Evolutionary conservation across 768 basidiomycete genomes (phyloP).

Genomic region (Russula sp.): DNA sequence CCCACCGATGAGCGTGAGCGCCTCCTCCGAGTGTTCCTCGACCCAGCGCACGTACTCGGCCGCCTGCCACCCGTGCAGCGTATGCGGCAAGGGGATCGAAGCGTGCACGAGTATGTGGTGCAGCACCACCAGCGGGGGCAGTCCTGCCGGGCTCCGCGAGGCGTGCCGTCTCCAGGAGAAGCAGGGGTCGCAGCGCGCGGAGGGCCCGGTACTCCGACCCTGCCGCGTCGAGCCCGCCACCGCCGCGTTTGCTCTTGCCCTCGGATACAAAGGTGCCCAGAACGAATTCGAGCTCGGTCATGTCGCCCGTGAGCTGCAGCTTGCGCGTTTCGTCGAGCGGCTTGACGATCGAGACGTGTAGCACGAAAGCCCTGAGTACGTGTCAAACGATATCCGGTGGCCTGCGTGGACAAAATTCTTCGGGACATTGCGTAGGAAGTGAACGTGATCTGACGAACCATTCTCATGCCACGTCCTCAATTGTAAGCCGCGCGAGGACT

Average conservation of each 20-base stretch:
- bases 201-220: constrained; percentile 85
- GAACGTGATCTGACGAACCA: constrained; percentile 60
- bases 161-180: constrained; percentile 78
- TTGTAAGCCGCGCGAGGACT: constrained; percentile 59
- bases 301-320: constrained; percentile 89
- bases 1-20: constrained; percentile 75
- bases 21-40: constrained; percentile 82
- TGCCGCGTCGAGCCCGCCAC: constrained; percentile 59
- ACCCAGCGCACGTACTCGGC: constrained; percentile 96
- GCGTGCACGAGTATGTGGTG: constrained; percentile 92
- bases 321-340: constrained; percentile 91
- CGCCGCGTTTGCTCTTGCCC: constrained; percentile 45
- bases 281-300: constrained; percentile 94
- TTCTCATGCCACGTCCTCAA: constrained; percentile 64
- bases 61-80: constrained; percentile 89
- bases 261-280: constrained; percentile 38
- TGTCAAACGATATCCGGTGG: constrained; percentile 55
- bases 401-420: constrained; percentile 18
- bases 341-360: constrained; percentile 87
- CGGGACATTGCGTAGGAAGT: neutral
- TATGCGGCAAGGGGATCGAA: constrained; percentile 79
- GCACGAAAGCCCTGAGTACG: constrained; percentile 78
- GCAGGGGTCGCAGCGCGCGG: constrained; percentile 78
- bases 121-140: constrained; percentile 83
- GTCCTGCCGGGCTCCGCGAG: constrained; percentile 58